A percentile compares a stretch with the other conserved stretches of the same genome.
These are phyloP conservation scores for Starmerella potacharoeniae DNA, from an alignment of 805 yeast genomes.

Conservation along the genomic window DNA sequence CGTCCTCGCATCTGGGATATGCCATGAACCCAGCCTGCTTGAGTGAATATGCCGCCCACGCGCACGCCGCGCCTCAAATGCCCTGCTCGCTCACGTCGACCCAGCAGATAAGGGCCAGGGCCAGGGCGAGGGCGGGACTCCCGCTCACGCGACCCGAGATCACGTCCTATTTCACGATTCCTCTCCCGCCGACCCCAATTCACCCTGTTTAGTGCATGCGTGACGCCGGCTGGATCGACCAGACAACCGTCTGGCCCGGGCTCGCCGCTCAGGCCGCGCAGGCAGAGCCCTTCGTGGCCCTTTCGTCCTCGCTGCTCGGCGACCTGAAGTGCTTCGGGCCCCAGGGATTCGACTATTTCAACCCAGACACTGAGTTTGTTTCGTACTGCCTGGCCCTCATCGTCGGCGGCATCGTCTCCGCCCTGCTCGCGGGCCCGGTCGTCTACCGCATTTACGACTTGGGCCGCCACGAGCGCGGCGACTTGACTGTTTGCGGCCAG, in stretches of 20 bases:
- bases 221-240: neutral
- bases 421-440: conserved; percentile 11
- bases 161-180: no score
- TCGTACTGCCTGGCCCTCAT: conserved; percentile 18
- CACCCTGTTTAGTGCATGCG: neutral
- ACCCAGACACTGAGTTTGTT: conserved; percentile 21
- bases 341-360: conserved; percentile 15
- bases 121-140: no score
- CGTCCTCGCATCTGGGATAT: no score
- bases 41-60: no score
- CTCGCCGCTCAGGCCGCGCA: neutral
- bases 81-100: no score
- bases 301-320: conserved; percentile 7
- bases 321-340: conserved; percentile 5
- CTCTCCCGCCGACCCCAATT: no score
- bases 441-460: conserved; percentile 11
- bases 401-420: conserved; percentile 13
- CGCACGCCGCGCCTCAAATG: no score
- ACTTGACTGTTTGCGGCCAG: conserved; percentile 17
- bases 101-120: no score
- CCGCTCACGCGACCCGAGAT: no score
- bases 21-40: no score
- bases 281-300: conserved; percentile 4
- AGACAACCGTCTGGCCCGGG: neutral
- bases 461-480: conserved; percentile 13